These are phyloP conservation scores for Malus sylvestris DNA, from an alignment of 306 rosid species.

Conservation along the genomic window DNA sequence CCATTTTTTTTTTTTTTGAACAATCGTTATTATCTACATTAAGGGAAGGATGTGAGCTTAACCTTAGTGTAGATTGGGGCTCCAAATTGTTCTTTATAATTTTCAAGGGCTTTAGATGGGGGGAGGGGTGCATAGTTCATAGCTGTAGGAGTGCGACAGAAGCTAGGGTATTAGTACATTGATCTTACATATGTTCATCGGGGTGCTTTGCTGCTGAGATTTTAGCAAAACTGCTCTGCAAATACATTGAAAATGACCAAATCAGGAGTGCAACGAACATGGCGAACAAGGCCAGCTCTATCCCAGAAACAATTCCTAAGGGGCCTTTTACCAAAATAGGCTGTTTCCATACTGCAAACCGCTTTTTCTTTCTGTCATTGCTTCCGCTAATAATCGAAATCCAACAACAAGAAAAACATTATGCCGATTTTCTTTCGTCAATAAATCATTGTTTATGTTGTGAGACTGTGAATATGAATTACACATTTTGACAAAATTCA, in stretches of 20 bases:
- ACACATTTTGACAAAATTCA: too few species aligned
- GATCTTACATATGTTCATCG: conserved; percentile 42
- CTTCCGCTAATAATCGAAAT: not conserved
- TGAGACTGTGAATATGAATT: too few species aligned
- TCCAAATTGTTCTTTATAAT: not conserved
- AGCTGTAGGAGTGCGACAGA: too few species aligned
- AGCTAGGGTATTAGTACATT: too few species aligned
- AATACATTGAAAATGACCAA: conserved; percentile 45
- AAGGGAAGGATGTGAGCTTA: too few species aligned
- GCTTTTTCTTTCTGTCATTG: not conserved
- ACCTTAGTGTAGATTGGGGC: too few species aligned
- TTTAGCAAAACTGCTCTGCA: conserved; percentile 22
- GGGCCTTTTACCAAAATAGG: conserved; percentile 63
- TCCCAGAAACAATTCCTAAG: conserved; percentile 67
- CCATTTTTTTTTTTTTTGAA: too few species aligned
- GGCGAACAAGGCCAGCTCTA: conserved; percentile 44
- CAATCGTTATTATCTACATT: too few species aligned
- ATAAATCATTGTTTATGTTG: too few species aligned
- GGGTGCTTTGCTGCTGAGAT: conserved; percentile 31
- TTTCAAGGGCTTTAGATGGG: too few species aligned
- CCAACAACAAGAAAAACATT: not conserved
- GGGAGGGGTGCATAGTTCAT: too few species aligned
- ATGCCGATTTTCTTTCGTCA: too few species aligned
- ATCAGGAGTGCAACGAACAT: conserved; percentile 64
- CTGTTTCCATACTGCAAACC: conserved; percentile 30